Evolutionary conservation across 1,284 basidiomycete species (phyloP).

Genomic region (Phlebopus sp.): DNA sequence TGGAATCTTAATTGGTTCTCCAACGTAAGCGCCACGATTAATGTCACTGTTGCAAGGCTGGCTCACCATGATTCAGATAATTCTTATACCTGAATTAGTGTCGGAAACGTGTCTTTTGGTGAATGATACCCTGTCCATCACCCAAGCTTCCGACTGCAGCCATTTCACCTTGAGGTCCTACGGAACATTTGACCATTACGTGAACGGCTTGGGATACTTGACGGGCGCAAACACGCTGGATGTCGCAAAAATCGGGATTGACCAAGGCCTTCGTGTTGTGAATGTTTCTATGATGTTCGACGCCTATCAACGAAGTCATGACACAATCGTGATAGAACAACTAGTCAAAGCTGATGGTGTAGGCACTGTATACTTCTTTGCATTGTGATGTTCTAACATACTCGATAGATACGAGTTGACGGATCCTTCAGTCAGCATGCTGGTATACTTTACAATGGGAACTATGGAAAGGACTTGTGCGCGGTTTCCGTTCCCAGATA

Average conservation of each 20-base stretch:
- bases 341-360: constrained; percentile 47
- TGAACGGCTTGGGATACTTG: constrained; percentile 45
- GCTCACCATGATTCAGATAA: constrained; percentile 39
- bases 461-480: constrained; percentile 63
- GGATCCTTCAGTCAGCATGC: constrained; percentile 63
- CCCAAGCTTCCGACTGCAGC: constrained; percentile 46
- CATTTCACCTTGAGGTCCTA: constrained; percentile 53
- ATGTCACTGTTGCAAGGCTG: not conserved
- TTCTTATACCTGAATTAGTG: constrained; percentile 55
- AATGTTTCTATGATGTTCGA: constrained; percentile 44
- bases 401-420: constrained; percentile 48
- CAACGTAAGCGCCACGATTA: constrained; percentile 41
- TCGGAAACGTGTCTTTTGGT: constrained; percentile 58
- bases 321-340: constrained; percentile 47
- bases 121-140: constrained; percentile 39
- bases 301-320: constrained; percentile 48
- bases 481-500: constrained; percentile 19
- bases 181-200: constrained; percentile 42
- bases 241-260: constrained; percentile 54
- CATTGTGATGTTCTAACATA: not conserved
- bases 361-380: not conserved
- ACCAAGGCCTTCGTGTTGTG: constrained; percentile 44
- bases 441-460: constrained; percentile 62
- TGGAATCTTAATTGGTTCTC: constrained; percentile 75
- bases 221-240: constrained; percentile 66